A percentile compares a stretch with the other conserved stretches of the same genome.
phyloP scores from a whole-genome alignment of 2,329 filamentous ascomycete genomes.

The Phaeomoniella chlamydospora region DNA sequence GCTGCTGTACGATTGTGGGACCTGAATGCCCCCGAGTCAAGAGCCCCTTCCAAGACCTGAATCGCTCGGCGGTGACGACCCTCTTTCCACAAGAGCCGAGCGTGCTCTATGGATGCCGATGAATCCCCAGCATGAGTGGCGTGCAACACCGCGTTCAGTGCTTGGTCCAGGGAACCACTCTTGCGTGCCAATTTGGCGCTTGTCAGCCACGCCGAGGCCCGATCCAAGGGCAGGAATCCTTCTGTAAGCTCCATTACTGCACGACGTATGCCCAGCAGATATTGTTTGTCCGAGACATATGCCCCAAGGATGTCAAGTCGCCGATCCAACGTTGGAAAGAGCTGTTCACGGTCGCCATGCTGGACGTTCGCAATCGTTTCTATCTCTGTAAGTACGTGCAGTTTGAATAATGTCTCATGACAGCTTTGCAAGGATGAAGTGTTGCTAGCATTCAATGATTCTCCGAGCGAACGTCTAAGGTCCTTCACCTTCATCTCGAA shows the following conservation, averaged over 20 bases:
- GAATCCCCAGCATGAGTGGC: slow-evolving; percentile 73
- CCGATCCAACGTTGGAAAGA: slow-evolving; percentile 47
- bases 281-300: slow-evolving; percentile 86
- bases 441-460: slow-evolving; percentile 58
- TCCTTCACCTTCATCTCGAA: slow-evolving; percentile 46
- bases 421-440: slow-evolving; percentile 72
- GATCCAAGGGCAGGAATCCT: slow-evolving; percentile 54
- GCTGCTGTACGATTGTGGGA: slow-evolving; percentile 22
- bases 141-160: slow-evolving; percentile 86
- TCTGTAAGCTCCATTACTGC: slow-evolving; percentile 70
- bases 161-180: slow-evolving; percentile 66
- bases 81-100: slow-evolving; percentile 82
- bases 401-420: slow-evolving; percentile 70
- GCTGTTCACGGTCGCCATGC: slow-evolving; percentile 20
- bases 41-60: slow-evolving; percentile 74
- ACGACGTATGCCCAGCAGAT: slow-evolving; percentile 70
- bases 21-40: slow-evolving; percentile 64
- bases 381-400: slow-evolving; percentile 70
- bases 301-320: slow-evolving; percentile 83
- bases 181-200: slow-evolving; percentile 80
- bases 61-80: slow-evolving; percentile 91
- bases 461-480: slow-evolving; percentile 56
- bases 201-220: slow-evolving; percentile 72
- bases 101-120: slow-evolving; percentile 86
- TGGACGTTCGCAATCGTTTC: slow-evolving; percentile 53